These are phyloP conservation scores for Babesia sp. DNA, from an alignment of 169 alveolate species.

Conservation along the genomic window DNA sequence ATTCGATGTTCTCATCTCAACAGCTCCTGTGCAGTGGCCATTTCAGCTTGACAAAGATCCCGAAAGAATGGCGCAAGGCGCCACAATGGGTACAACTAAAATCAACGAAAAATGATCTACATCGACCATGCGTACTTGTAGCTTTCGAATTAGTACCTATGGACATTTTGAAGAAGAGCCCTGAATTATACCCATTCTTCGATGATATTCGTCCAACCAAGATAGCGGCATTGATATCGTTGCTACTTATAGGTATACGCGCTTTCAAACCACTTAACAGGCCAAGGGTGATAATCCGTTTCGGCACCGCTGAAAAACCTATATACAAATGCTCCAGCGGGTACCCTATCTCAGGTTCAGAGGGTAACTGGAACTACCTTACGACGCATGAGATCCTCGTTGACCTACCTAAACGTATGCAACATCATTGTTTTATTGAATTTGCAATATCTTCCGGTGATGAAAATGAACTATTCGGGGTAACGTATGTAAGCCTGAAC, in stretches of 20 bases:
- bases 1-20: conserved; percentile 62
- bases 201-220: conserved; percentile 88
- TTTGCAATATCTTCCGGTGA: conserved; percentile 67
- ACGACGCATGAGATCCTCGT: conserved; percentile 70
- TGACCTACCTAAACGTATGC: conserved; percentile 83
- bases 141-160: conserved; percentile 84
- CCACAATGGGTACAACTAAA: conserved; percentile 85
- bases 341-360: conserved; percentile 60
- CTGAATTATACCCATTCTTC: conserved; percentile 77
- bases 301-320: conserved; percentile 77
- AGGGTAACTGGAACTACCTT: conserved; percentile 72
- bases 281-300: conserved; percentile 82
- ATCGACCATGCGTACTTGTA: conserved; percentile 80
- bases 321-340: conserved; percentile 41
- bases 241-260: conserved; percentile 84
- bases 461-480: conserved; percentile 67
- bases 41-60: conserved; percentile 80
- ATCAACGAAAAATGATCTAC: conserved; percentile 77
- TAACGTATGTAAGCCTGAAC: conserved; percentile 79
- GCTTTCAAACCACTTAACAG: conserved; percentile 78
- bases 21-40: conserved; percentile 72
- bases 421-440: conserved; percentile 81
- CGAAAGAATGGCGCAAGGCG: conserved; percentile 85
- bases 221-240: conserved; percentile 74
- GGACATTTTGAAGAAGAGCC: conserved; percentile 67